Evolutionary conservation across 2,329 filamentous ascomycete species (phyloP), one percentile per base, ranked within the genome.

Genomic region (Alternaria triticimaculans): DNA sequence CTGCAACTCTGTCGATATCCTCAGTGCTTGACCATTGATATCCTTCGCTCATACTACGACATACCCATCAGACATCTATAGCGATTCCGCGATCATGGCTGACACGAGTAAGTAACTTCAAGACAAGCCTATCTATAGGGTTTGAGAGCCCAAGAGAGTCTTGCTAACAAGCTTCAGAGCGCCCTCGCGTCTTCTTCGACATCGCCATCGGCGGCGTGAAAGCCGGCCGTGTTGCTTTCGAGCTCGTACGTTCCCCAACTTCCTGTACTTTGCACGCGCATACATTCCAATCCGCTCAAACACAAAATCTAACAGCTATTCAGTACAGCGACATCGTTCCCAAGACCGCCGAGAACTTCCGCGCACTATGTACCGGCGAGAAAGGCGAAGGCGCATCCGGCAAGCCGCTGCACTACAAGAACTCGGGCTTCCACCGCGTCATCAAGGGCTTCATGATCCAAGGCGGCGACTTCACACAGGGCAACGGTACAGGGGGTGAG

Each of bases 381-480:
- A 97, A 97, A 84, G 95, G 95, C 65, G 73, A 87, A 23, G 92
- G 93, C 71, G 92, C 92, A 79, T 82, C 88, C 28, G 94, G 94
- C 79, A 94, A 94, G 83, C 91, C 91, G 49, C 87, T 99, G 57
- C 92, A 93, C 85, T 99, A 93, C 88, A 97, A 97, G 86, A 87
- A 93, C 72, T 96, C 92, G 65, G 85, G 84, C 73, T 98, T 99
- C 86, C 95, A 99, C 85, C 92, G 95, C 55, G 92, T 99, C 69
- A 99, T 99, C 85, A 97, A 97, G 86, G 88, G 92, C 76, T 99
- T 99, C 83, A 98, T 99, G 95, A 96, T 97, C 77, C 92, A 97
- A 84, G 95, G 96, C 78, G 95, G 96, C 82, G 96, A 98, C 82
- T 99, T 99, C 81, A 99, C 95, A 53, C 90, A 89, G 59, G 93